These are phyloP conservation scores for Aspergillus vadensis DNA, from an alignment of 2,329 filamentous ascomycete genomes.

Conservation along the genomic window DNA sequence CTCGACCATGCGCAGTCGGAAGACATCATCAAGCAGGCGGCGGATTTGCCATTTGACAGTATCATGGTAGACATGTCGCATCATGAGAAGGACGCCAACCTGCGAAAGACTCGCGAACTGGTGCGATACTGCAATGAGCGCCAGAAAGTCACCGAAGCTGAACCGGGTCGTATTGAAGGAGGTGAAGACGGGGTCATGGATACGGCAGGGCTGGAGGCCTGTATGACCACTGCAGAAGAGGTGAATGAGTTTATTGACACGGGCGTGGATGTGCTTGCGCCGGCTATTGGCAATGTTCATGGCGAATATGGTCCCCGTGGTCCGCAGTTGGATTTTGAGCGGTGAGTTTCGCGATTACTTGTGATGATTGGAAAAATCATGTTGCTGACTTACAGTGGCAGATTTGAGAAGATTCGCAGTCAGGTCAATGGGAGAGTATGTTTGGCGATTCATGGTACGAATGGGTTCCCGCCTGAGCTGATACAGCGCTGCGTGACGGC, in stretches of 20 bases:
- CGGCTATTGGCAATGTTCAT: slow-evolving; percentile 75
- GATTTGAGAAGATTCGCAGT: slow-evolving; percentile 50
- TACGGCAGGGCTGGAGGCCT: slow-evolving; percentile 61
- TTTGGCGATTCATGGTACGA: slow-evolving; percentile 60
- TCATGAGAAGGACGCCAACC: slow-evolving; percentile 69
- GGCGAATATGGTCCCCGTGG: slow-evolving; percentile 70
- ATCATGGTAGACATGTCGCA: slow-evolving; percentile 80
- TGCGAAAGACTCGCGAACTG: slow-evolving; percentile 63
- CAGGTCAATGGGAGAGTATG: slow-evolving; percentile 52
- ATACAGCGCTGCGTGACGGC: slow-evolving; percentile 56
- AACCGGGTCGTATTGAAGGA: slow-evolving; percentile 70
- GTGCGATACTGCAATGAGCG: slow-evolving; percentile 64
- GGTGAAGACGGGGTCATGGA: slow-evolving; percentile 77
- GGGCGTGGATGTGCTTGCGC: slow-evolving; percentile 72
- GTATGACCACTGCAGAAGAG: slow-evolving; percentile 69
- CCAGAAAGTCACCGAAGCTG: slow-evolving; percentile 69
- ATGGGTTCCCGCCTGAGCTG: slow-evolving; percentile 57
- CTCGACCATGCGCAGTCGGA: slow-evolving; percentile 68
- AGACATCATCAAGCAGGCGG: slow-evolving; percentile 62
- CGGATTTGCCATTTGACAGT: slow-evolving; percentile 64
- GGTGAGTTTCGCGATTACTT: slow-evolving; percentile 19
- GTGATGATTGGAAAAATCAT: neutral
- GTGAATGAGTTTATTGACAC: slow-evolving; percentile 69
- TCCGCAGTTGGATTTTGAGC: slow-evolving; percentile 62
- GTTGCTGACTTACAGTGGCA: neutral